These are phyloP conservation scores for Tylopilus felleus DNA, from an alignment of 768 basidiomycete species.

Conservation along the genomic window DNA sequence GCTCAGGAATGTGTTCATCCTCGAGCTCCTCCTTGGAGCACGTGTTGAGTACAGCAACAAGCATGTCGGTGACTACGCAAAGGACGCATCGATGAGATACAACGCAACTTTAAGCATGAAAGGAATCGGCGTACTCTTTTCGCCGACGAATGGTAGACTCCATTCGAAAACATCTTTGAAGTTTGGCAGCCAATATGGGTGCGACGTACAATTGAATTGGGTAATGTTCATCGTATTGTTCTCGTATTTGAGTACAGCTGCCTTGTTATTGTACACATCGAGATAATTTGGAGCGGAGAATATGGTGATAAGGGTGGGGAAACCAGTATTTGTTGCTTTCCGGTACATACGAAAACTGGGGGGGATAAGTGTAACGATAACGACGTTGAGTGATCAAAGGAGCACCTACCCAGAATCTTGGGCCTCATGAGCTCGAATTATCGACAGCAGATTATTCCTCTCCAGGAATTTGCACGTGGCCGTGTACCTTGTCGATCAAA, in stretches of 20 bases:
- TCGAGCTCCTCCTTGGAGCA: slow-evolving; percentile 96
- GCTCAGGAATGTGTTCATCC: slow-evolving; percentile 45
- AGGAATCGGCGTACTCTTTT: slow-evolving; percentile 69
- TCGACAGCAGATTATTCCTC: slow-evolving; percentile 83
- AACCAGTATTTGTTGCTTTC: slow-evolving; percentile 89
- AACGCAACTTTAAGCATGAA: not conserved
- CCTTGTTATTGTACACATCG: slow-evolving; percentile 95
- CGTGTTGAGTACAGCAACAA: slow-evolving; percentile 92
- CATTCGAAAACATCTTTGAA: slow-evolving; percentile 99
- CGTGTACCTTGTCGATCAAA: slow-evolving; percentile 52
- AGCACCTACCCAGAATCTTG: slow-evolving; percentile 84
- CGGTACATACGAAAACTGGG: slow-evolving; percentile 86
- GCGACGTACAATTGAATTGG: slow-evolving; percentile 76
- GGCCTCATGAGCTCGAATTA: slow-evolving; percentile 95
- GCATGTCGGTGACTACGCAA: slow-evolving; percentile 87
- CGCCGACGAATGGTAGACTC: slow-evolving; percentile 95
- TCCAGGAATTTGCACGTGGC: slow-evolving; percentile 94
- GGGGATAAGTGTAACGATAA: not conserved
- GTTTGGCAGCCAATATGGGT: slow-evolving; percentile 94
- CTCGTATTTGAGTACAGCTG: slow-evolving; percentile 94
- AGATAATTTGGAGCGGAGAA: slow-evolving; percentile 98
- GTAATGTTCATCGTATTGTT: slow-evolving; percentile 96
- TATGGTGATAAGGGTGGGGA: slow-evolving; percentile 95
- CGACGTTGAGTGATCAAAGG: not conserved
- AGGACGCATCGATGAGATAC: not conserved